Evolutionary conservation across 371 early-diverging fungal species (phyloP), one percentile per base, ranked within the genome.

Genomic region (Actinomucor elegans): DNA sequence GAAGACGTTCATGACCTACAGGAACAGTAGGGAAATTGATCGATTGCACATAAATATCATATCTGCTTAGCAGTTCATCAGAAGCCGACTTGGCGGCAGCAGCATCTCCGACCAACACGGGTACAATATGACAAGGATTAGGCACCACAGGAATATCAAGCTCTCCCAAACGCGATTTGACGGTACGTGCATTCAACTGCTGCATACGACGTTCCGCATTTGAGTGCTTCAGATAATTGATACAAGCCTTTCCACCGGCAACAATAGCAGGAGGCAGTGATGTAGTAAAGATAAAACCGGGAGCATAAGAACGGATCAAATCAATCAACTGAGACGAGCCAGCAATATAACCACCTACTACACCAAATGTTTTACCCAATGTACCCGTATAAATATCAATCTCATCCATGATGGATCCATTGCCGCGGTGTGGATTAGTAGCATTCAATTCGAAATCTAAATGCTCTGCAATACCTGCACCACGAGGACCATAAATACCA

Each of bases 281-380:
- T 5, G 99, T 98, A 52, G 99, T 98, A 71, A 98, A 98, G 69
- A 98, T 98, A 75, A 98, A 98, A 34, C 99, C 99, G 32, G 98
- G 98, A 8, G 99, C 99, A 69, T 97, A 98, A 21, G 94, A 94
- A 54, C 99, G 94, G 44, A 98, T 86, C 92, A 96, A 91, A 71
- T 98, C 99, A 27, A 97, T 91, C 32, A 96, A 78, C 20, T 75
- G 64, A 33, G 95, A 88, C 12, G 92, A 92, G 23, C 81, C 96
- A 24, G 97, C 98, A 73, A 97, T 92, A 71, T 98, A 98, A 37
- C 99, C 99, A 57, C 99, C 99, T 34, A 98, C 98, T 28, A 96
- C 91, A 59, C 99, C 99, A 72, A 83, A 98, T 12, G 96, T 97
- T 72, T 98, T 98, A 68, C 97, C 99, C 17, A 98, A 88, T 2